phyloP scores from a whole-genome alignment of 371 early-diverging fungal genomes.

The Fennellomyces sp. region DNA sequence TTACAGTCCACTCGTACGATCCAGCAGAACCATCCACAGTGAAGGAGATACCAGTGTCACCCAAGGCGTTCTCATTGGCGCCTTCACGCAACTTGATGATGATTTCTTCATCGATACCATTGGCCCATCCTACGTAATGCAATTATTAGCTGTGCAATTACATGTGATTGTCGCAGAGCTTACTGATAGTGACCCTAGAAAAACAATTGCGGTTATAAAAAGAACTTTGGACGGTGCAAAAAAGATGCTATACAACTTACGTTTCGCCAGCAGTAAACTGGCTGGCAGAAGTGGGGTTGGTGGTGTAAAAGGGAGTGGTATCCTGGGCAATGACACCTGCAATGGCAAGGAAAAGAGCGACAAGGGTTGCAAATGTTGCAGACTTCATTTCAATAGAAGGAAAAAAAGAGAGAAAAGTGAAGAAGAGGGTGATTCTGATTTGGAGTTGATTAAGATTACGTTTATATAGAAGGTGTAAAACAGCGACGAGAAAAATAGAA shows the following conservation, averaged over 20 bases:
- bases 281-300: slow-evolving; percentile 10
- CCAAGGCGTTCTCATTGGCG: slow-evolving; percentile 1
- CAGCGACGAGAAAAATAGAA: not conserved
- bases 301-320: slow-evolving; percentile 14
- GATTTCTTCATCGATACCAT: slow-evolving; percentile 12
- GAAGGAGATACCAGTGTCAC: slow-evolving; percentile 12
- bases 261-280: slow-evolving; percentile 6
- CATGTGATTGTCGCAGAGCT: slow-evolving; percentile 1
- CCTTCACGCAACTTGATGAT: slow-evolving; percentile 14
- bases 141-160: not conserved
- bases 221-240: not conserved
- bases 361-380: not conserved
- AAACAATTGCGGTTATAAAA: not conserved
- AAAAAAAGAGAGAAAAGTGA: not conserved
- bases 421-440: not conserved
- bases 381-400: not conserved
- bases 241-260: slow-evolving; percentile 13
- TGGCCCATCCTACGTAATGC: slow-evolving; percentile 17
- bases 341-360: slow-evolving; percentile 6
- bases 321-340: slow-evolving; percentile 5
- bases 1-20: slow-evolving; percentile 16
- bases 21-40: slow-evolving; percentile 10
- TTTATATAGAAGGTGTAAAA: not conserved
- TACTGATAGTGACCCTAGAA: slow-evolving; percentile 5
- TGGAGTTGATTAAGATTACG: not conserved